Evolutionary conservation across 2,329 filamentous ascomycete genomes (phyloP).

Genomic region (Triangularia verruculosa): DNA sequence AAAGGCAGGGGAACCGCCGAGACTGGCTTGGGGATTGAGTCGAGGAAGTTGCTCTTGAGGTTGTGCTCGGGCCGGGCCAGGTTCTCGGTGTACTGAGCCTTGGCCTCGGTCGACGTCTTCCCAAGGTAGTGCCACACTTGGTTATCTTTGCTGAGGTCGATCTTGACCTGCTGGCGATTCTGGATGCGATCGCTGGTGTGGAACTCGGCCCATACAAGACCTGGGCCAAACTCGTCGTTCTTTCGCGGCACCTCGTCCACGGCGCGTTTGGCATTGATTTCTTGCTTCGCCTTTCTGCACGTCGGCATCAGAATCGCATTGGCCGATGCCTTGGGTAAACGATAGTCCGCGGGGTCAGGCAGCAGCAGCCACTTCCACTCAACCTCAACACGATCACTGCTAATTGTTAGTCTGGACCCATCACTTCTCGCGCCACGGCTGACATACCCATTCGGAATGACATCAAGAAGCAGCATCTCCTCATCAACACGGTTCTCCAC

Average conservation of each 20-base stretch:
- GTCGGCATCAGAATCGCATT: slow-evolving; percentile 70
- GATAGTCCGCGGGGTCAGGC: slow-evolving; percentile 67
- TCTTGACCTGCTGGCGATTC: slow-evolving; percentile 62
- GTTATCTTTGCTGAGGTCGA: slow-evolving; percentile 69
- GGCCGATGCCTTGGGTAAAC: slow-evolving; percentile 69
- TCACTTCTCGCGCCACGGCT: not conserved
- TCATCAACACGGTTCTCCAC: slow-evolving; percentile 78
- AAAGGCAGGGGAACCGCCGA: slow-evolving; percentile 26
- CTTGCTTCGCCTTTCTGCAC: slow-evolving; percentile 60
- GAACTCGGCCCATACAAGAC: slow-evolving; percentile 78
- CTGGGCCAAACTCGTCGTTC: slow-evolving; percentile 65
- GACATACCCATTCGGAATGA: slow-evolving; percentile 79
- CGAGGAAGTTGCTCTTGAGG: slow-evolving; percentile 67
- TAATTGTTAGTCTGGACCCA: slow-evolving; percentile 39
- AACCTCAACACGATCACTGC: slow-evolving; percentile 69
- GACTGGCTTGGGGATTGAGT: slow-evolving; percentile 55
- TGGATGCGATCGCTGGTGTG: slow-evolving; percentile 53
- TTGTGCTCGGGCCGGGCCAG: slow-evolving; percentile 59
- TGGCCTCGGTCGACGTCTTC: slow-evolving; percentile 81
- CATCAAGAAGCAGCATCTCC: slow-evolving; percentile 72
- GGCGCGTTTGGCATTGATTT: slow-evolving; percentile 64
- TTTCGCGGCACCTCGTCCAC: slow-evolving; percentile 61
- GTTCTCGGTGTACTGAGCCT: slow-evolving; percentile 86
- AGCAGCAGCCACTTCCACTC: slow-evolving; percentile 82
- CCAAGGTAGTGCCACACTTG: slow-evolving; percentile 89